A percentile compares a stretch with the other conserved stretches of the same genome.
Conservation (phyloP, 208 protist species). For the Porcisia deanei region DNA sequence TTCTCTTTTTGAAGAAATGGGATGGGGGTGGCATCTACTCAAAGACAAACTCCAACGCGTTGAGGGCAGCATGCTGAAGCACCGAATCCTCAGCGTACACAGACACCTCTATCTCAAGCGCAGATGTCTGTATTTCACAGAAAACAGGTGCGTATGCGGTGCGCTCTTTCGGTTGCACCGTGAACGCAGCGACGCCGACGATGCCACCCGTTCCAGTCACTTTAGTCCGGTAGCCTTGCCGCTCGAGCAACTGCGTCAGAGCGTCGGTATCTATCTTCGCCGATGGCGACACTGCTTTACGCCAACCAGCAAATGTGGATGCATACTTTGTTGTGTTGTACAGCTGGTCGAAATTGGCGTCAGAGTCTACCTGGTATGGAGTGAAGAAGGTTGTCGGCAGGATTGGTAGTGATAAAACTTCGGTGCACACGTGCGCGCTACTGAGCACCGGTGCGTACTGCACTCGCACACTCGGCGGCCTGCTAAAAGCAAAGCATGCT, state of each 20-base stretch:
- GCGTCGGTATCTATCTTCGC: background rate
- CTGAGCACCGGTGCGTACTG: conserved; percentile 31
- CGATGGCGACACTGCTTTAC: conserved; percentile 25
- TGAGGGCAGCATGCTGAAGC: conserved; percentile 34
- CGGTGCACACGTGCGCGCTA: conserved; percentile 24
- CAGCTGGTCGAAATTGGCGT: conserved; percentile 39
- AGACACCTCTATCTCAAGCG: conserved; percentile 33
- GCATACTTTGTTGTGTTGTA: conserved; percentile 40
- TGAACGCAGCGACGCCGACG: conserved; percentile 64
- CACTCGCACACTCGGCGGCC: conserved; percentile 64
- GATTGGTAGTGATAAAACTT: conserved; percentile 67
- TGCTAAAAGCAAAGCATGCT: conserved; percentile 53
- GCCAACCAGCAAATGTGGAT: conserved; percentile 22
- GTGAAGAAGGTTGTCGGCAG: conserved; percentile 60
- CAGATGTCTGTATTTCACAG: conserved; percentile 46
- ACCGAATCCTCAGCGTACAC: conserved; percentile 41
- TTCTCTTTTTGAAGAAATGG: background rate
- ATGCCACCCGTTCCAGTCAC: conserved; percentile 21
- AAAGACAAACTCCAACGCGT: conserved; percentile 31
- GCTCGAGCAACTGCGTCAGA: conserved; percentile 13
- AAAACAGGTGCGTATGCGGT: conserved; percentile 57
- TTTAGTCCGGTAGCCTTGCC: conserved; percentile 20
- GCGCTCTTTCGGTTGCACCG: conserved; percentile 60
- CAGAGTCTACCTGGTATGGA: conserved; percentile 55
- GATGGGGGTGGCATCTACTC: background rate